phyloP scores from a whole-genome alignment of 225 moss, liverwort and hornwort species.

The Anthoceros angustus region DNA sequence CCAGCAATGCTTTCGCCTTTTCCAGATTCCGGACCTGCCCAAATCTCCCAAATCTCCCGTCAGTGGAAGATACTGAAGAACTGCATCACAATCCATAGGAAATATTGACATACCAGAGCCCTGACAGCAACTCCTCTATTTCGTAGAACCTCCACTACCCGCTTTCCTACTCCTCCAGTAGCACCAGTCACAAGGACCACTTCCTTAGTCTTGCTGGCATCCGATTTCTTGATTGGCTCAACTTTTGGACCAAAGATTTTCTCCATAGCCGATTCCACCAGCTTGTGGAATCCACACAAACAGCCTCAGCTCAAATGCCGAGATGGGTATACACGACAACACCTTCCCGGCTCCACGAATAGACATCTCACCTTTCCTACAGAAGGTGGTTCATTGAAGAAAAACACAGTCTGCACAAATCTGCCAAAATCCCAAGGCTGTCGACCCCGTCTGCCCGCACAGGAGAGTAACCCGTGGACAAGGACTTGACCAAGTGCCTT shows the following conservation, averaged over 20 bases:
- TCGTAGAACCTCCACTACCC: constrained; percentile 64
- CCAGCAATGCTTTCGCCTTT: constrained; percentile 52
- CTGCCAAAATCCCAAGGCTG: constrained; percentile 71
- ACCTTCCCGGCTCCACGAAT: constrained; percentile 15
- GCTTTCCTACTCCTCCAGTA: constrained; percentile 87
- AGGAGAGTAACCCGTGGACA: constrained; percentile 9
- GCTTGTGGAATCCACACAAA: constrained; percentile 6
- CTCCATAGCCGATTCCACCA: constrained; percentile 15
- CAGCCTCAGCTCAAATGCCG: background rate
- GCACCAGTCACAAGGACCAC: constrained; percentile 73
- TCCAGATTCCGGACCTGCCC: constrained; percentile 45
- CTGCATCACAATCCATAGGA: background rate
- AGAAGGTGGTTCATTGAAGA: constrained; percentile 54
- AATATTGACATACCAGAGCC: constrained; percentile 26
- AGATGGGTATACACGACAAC: background rate
- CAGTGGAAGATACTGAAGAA: background rate
- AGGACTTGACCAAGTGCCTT: background rate
- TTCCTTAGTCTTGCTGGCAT: constrained; percentile 15
- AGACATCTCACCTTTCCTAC: constrained; percentile 36
- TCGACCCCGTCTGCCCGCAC: constrained; percentile 33
- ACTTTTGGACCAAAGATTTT: constrained; percentile 11
- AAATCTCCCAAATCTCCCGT: no score
- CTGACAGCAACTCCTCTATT: constrained; percentile 56
- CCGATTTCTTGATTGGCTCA: constrained; percentile 6
- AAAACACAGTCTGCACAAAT: constrained; percentile 51